Conservation (phyloP, 116 monocot species). For the Dioscorea cayenensis region DNA sequence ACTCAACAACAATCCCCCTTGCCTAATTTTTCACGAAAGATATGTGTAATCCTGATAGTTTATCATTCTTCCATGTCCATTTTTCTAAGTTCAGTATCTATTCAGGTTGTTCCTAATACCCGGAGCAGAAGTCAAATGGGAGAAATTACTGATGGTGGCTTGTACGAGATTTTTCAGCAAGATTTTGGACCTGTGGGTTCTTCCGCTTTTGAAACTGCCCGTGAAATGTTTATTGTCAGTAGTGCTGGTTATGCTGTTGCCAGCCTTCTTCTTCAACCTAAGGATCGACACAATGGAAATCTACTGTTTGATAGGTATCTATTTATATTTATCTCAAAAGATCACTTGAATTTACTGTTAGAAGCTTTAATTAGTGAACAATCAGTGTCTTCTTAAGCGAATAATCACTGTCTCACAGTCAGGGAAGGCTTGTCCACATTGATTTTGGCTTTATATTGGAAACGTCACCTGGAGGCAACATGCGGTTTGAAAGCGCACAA, state of each 20-base stretch:
- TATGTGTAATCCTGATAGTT: neutral
- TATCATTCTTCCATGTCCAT: neutral
- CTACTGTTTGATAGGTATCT: slow-evolving; percentile 88
- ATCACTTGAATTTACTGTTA: neutral
- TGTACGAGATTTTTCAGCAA: slow-evolving; percentile 98
- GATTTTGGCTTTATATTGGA: slow-evolving; percentile 99
- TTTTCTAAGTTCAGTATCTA: neutral
- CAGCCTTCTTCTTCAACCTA: slow-evolving; percentile 92
- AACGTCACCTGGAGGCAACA: slow-evolving; percentile 93
- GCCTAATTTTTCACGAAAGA: too few species aligned
- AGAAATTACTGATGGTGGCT: slow-evolving; percentile 89
- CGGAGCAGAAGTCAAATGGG: slow-evolving; percentile 99
- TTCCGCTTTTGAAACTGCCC: slow-evolving; percentile 78
- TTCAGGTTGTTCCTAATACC: slow-evolving; percentile 87
- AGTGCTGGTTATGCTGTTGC: slow-evolving; percentile 99
- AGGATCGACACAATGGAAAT: slow-evolving; percentile 98
- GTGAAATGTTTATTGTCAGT: slow-evolving; percentile 92
- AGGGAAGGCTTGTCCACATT: slow-evolving; percentile 94
- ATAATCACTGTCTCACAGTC: slow-evolving; percentile 22
- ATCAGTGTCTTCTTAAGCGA: neutral
- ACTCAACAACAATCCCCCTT: too few species aligned
- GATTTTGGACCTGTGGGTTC: slow-evolving; percentile 96
- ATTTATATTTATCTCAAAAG: neutral
- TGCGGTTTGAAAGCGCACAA: slow-evolving; percentile 95
- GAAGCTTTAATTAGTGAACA: neutral